Percentiles rank a stretch among this genome's conserved stretches.
phyloP scores from a whole-genome alignment of 148 eudicot species.

The Tetragonia tetragonoides region DNA sequence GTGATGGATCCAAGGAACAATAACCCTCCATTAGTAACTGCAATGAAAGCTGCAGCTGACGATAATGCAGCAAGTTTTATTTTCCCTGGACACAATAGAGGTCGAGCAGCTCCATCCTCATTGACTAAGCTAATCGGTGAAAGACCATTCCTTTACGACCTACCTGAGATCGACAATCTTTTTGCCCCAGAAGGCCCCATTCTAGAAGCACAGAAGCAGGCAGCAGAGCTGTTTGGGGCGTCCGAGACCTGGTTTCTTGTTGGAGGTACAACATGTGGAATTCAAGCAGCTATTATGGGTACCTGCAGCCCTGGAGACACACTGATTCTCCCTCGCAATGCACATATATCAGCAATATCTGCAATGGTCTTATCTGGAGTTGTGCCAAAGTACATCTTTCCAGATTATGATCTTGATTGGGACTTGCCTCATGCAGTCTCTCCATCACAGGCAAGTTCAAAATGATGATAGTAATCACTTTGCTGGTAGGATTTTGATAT shows the following conservation, averaged over 20 bases:
- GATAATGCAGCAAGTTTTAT: conserved; percentile 70
- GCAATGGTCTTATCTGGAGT: conserved; percentile 70
- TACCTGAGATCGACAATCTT: conserved; percentile 69
- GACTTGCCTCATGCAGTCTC: conserved; percentile 64
- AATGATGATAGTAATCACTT: background rate
- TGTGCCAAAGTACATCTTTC: conserved; percentile 60
- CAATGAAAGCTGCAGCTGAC: conserved; percentile 57
- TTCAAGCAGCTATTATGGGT: conserved; percentile 75
- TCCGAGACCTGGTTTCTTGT: conserved; percentile 87
- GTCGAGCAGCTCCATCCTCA: conserved; percentile 69
- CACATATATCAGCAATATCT: conserved; percentile 67
- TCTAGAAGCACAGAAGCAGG: conserved; percentile 62
- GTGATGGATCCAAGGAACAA: conserved; percentile 12
- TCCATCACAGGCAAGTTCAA: conserved; percentile 57
- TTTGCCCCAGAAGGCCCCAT: conserved; percentile 69
- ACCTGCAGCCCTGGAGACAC: conserved; percentile 76
- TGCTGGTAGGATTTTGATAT: background rate
- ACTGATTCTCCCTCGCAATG: conserved; percentile 76
- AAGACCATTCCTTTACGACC: conserved; percentile 55
- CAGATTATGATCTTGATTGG: conserved; percentile 61
- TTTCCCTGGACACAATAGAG: conserved; percentile 88
- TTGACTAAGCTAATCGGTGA: conserved; percentile 54
- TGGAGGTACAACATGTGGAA: conserved; percentile 92
- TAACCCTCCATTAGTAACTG: conserved; percentile 59
- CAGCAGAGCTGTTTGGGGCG: conserved; percentile 78